Evolutionary conservation across 805 yeast genomes (phyloP).

Genomic region (Saccharomycopsis babjevae): DNA sequence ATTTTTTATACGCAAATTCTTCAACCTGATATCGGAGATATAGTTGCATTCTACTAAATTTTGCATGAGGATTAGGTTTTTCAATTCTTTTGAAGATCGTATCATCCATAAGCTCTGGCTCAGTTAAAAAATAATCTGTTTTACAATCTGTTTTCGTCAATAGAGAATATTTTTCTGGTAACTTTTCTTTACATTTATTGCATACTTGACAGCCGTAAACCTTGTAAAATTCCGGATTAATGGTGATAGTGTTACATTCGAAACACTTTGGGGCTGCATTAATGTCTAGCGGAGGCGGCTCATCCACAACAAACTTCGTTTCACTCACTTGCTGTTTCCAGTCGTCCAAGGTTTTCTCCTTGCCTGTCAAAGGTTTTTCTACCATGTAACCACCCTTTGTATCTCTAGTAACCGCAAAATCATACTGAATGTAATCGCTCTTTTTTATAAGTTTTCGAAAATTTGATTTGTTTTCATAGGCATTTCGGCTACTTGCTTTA

Average conservation of each 20-base stretch:
- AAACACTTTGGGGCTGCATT: slow-evolving; percentile 69
- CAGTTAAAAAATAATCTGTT: slow-evolving; percentile 87
- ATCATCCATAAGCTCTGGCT: slow-evolving; percentile 76
- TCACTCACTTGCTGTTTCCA: slow-evolving; percentile 37
- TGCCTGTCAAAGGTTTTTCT: slow-evolving; percentile 24
- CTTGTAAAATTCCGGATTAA: slow-evolving; percentile 61
- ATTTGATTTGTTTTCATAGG: slow-evolving; percentile 18
- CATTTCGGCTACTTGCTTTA: slow-evolving; percentile 4
- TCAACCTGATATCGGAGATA: slow-evolving; percentile 89
- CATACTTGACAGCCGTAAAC: slow-evolving; percentile 76
- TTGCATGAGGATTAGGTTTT: slow-evolving; percentile 90
- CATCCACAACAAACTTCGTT: slow-evolving; percentile 34
- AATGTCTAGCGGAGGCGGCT: slow-evolving; percentile 65
- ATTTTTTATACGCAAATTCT: slow-evolving; percentile 81
- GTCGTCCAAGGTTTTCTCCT: slow-evolving; percentile 37
- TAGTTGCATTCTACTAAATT: slow-evolving; percentile 86
- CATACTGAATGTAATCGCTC: slow-evolving; percentile 71
- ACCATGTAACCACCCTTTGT: slow-evolving; percentile 75
- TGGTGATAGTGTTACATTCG: slow-evolving; percentile 74
- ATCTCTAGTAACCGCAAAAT: slow-evolving; percentile 85
- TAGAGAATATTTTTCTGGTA: slow-evolving; percentile 82
- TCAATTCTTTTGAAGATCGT: slow-evolving; percentile 65
- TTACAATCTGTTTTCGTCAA: slow-evolving; percentile 92
- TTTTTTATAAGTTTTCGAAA: slow-evolving; percentile 42
- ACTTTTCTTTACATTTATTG: slow-evolving; percentile 55